Evolutionary conservation across 2,329 filamentous ascomycete species (phyloP).

Genomic region (Thermoascus crustaceus): DNA sequence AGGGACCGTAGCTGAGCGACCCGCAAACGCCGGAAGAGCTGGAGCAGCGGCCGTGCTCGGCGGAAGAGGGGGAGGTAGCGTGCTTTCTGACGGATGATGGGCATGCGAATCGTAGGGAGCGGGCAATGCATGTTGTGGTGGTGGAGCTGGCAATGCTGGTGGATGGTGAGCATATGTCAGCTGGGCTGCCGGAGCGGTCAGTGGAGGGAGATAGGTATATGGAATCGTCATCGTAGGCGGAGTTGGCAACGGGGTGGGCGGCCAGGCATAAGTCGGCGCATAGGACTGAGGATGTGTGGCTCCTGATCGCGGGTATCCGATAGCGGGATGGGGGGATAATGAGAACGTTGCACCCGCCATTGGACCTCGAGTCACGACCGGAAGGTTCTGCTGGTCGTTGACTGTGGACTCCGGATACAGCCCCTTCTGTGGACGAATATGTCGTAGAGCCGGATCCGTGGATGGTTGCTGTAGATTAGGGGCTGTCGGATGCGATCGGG

Average conservation of each 20-base stretch:
- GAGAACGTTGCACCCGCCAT: constrained; percentile 51
- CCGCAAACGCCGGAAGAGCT: constrained; percentile 15
- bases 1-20: constrained; percentile 21
- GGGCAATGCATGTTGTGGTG: constrained; percentile 17
- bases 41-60: constrained; percentile 11
- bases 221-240: constrained; percentile 31
- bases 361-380: constrained; percentile 69
- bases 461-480: constrained; percentile 73
- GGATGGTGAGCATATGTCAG: constrained; percentile 26
- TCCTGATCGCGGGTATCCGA: constrained; percentile 45
- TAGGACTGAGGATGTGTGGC: constrained; percentile 34
- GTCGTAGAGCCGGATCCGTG: constrained; percentile 67
- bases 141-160: constrained; percentile 15
- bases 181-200: constrained; percentile 22
- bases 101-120: constrained; percentile 27
- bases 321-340: constrained; percentile 44
- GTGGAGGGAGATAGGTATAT: constrained; percentile 31
- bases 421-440: constrained; percentile 81
- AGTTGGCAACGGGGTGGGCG: constrained; percentile 37
- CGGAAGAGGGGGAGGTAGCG: constrained; percentile 17
- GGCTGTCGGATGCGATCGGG: constrained; percentile 64
- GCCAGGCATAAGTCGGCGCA: constrained; percentile 35
- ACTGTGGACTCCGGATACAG: constrained; percentile 97
- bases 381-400: constrained; percentile 71
- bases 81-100: constrained; percentile 24